Conservation (phyloP, 2,329 filamentous ascomycete species). For the Magnaporthiopsis rhizophila region DNA sequence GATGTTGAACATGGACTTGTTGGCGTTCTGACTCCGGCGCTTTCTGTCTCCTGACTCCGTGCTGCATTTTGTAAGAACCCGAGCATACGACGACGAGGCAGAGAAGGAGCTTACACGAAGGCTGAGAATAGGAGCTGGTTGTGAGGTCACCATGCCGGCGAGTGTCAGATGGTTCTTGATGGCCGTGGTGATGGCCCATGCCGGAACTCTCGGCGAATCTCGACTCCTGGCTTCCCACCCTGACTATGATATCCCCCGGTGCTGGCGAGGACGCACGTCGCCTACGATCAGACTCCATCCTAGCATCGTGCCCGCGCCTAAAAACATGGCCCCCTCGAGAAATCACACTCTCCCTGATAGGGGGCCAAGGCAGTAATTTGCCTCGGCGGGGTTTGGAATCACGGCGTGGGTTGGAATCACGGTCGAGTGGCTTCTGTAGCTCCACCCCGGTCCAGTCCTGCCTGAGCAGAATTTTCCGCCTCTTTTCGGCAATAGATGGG, state of each 20-base stretch:
- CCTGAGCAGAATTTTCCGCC: slow-evolving; percentile 21
- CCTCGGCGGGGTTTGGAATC: slow-evolving; percentile 1
- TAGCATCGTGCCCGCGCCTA: slow-evolving; percentile 5
- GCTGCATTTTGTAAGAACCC: not conserved
- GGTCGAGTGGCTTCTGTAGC: slow-evolving; percentile 24
- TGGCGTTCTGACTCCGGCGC: not conserved
- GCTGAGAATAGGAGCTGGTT: slow-evolving; percentile 4
- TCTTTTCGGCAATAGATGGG: slow-evolving; percentile 17
- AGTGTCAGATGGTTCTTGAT: not conserved
- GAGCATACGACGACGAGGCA: not conserved
- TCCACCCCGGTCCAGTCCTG: slow-evolving; percentile 26
- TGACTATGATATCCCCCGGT: slow-evolving; percentile 20
- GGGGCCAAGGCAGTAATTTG: not conserved
- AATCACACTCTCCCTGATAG: slow-evolving; percentile 9
- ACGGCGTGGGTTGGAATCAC: slow-evolving; percentile 15
- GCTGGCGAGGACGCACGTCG: slow-evolving; percentile 3
- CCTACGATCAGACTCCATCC: slow-evolving; percentile 2
- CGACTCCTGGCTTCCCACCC: slow-evolving; percentile 27
- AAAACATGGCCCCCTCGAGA: slow-evolving; percentile 17
- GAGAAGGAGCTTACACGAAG: not conserved
- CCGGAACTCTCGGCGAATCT: slow-evolving; percentile 15
- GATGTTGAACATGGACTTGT: not conserved
- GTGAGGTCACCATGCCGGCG: not conserved
- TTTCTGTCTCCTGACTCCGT: not conserved
- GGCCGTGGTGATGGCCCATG: slow-evolving; percentile 2